Base-by-base conservation (phyloP, 805 yeast species). In the Metschnikowia kunwiensis region DNA sequence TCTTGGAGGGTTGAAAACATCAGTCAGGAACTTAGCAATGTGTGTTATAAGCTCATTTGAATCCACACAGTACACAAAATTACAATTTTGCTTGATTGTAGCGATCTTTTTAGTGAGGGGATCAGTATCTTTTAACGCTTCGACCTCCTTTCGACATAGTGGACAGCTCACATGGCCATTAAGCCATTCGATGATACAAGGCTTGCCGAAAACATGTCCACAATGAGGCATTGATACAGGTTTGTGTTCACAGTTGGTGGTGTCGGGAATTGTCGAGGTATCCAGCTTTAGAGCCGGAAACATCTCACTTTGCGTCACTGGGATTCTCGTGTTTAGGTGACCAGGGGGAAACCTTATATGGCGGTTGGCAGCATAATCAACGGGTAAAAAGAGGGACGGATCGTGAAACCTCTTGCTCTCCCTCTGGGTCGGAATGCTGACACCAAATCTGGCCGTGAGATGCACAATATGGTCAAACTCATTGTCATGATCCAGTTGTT, bases 1-100 rank as follows among this genome's bases (percentile, higher is more conserved):
- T 38, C 62, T 53, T 34, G 43, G 55, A 2, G 72, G 72, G 31
- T 52, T 54, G 45, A 67, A 66, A 12, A 66, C 55, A 38, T 66
- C 62, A 2, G 72, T 65, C 36, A 61, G 59, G 37, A 51, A 46
- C 30, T 52, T 42, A 24, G 49, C 34, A 18, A 67, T 34, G 39
- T 60, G 64, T 20, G 51, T 43, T 7, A 55, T 22, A 27, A 53
- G 42, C 8, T 34, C 46, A 4, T 53, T 54, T 5, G 46, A 32
- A 17, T 50, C 38, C 30, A 37, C 30, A 8, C 34, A 15, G 22
- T 39, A 36, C 19, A 20, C 30, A 15, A 44, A 44, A 23, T 36
- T 34, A 34, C 49, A 36, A 20, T 36, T 39, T 24, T 34, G 30
- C 23, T 30, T 34, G 31, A 46, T 31, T 8, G 32, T 27, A 14